A percentile compares a stretch with the other conserved stretches of the same genome.
Conservation (phyloP, 2,329 filamentous ascomycete genomes). For the Fusarium anthophilum region DNA sequence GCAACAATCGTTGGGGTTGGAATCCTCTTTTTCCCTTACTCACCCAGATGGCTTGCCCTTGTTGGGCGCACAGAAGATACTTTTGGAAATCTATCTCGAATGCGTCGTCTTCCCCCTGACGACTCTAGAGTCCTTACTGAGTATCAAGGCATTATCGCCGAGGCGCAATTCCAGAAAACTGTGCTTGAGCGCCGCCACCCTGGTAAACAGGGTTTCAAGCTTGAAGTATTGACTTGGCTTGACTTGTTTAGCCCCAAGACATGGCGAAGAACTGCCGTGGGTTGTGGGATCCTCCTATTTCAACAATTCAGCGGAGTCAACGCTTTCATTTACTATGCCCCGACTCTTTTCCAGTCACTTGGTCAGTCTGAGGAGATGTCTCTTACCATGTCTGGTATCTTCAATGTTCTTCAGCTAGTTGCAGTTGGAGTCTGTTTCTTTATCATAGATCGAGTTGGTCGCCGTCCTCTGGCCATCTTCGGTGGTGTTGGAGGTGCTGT, state of each 20-base stretch:
- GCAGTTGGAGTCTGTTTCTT: slow-evolving; percentile 46
- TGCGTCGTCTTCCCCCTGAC: slow-evolving; percentile 65
- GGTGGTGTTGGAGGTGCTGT: slow-evolving; percentile 48
- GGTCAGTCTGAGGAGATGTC: slow-evolving; percentile 49
- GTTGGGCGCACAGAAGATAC: slow-evolving; percentile 73
- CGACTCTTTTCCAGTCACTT: slow-evolving; percentile 54
- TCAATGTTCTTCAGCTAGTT: slow-evolving; percentile 56
- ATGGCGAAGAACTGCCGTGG: slow-evolving; percentile 62
- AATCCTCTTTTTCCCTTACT: background rate
- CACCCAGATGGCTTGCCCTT: slow-evolving; percentile 74
- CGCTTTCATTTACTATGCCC: slow-evolving; percentile 49
- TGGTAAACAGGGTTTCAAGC: background rate
- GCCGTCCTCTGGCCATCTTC: slow-evolving; percentile 50
- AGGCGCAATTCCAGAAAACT: slow-evolving; percentile 62
- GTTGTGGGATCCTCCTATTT: slow-evolving; percentile 51
- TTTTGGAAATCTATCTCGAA: slow-evolving; percentile 61
- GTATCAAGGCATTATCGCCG: slow-evolving; percentile 65
- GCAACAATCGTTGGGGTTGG: slow-evolving; percentile 39
- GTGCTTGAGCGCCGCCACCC: slow-evolving; percentile 7
- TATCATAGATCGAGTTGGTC: slow-evolving; percentile 21
- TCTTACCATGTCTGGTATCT: slow-evolving; percentile 52
- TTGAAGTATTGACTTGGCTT: slow-evolving; percentile 57
- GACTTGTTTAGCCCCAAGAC: slow-evolving; percentile 58
- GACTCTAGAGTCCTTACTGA: slow-evolving; percentile 69
- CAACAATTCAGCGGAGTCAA: slow-evolving; percentile 64